phyloP scores from a whole-genome alignment of 1,284 basidiomycete genomes.

The Rhodotorula mucilaginosa region DNA sequence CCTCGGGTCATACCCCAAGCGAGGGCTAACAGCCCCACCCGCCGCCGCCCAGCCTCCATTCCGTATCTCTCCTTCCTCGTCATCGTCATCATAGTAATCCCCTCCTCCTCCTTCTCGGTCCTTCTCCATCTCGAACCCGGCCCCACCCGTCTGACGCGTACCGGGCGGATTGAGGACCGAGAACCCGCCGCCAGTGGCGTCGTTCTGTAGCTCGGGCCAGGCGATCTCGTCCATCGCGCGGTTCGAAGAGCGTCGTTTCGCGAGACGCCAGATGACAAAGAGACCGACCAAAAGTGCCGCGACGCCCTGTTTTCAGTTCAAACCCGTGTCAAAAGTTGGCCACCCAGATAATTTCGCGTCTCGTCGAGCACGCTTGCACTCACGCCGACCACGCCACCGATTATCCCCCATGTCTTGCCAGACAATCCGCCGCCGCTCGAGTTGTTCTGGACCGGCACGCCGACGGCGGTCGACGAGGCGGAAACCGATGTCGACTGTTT shows the following conservation, averaged over 20 bases:
- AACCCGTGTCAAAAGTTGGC: too few relatives aligned
- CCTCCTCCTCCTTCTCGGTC: conserved; percentile 10
- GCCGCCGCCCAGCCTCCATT: not conserved
- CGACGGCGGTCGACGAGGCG: conserved; percentile 22
- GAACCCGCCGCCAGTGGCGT: conserved; percentile 21
- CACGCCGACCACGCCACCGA: conserved; percentile 42
- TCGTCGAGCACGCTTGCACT: not conserved
- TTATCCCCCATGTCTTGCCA: conserved; percentile 44
- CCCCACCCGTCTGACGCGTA: conserved; percentile 39
- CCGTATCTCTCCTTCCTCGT: conserved; percentile 5
- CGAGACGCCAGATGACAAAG: conserved; percentile 40
- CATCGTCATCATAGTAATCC: conserved; percentile 14
- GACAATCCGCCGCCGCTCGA: conserved; percentile 11
- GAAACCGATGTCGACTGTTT: conserved; percentile 27
- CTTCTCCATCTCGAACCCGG: conserved; percentile 42
- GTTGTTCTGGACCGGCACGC: conserved; percentile 8
- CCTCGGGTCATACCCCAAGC: conserved; percentile 4
- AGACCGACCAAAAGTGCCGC: conserved; percentile 34
- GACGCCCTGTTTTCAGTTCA: conserved; percentile 28
- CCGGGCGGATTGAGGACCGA: conserved; percentile 43
- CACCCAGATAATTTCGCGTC: too few relatives aligned
- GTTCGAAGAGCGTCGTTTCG: conserved; percentile 42
- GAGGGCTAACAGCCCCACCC: not conserved
- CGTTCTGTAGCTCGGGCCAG: conserved; percentile 44
- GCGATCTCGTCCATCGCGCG: conserved; percentile 42